Base-by-base conservation (phyloP, 1,284 basidiomycete genomes). In the Kalmanozyma brasiliensis region DNA sequence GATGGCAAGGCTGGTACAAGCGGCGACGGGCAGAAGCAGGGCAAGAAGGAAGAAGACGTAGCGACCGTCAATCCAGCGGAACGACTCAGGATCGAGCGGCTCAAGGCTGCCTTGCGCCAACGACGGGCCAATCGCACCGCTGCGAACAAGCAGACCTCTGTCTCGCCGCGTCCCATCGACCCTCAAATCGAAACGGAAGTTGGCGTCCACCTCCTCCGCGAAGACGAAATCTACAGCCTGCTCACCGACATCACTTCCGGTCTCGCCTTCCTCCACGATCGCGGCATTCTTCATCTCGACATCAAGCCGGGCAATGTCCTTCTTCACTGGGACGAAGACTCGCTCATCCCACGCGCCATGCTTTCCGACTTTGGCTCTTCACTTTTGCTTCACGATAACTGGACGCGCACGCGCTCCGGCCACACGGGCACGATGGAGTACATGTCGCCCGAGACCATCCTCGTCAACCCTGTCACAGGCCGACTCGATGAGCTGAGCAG, bases 281-380 rank as follows among this genome's bases (percentile, higher is more conserved):
- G 63, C n/a, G 77, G 74, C 14, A 67, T 96, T 36, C 80, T 97
- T 29, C 94, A 97, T 80, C 87, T 96, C 5, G 94, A 96, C 77
- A 84, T 95, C 65, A 95, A 96, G 82, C 93, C 93, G 13, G 93
- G 91, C 6, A 97, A 97, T 75, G 91, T 96, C 2, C 84, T 97
- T 6, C 83, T 97, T 38, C 94, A 94, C 11, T 93, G 91, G 89
- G 93, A 95, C 73, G 91, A 94, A 59, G 91, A 90, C n/a, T 85
- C 86, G 45, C 84, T 94, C 26, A 89, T 93, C 44, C 85, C 85
- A 0, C 84, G 83, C 41, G 93, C 92, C 0, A 90, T 95, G 89
- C 85, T 96, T 11, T 93, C 92, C 1, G 94, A 97, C 77, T 97
- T 97, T 82, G 94, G 94, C 4, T 95, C 93, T 0, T 94, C 92